A percentile compares a stretch with the other conserved stretches of the same genome.
Evolutionary conservation across 495 filamentous ascomycete species (phyloP).

Genomic region (Margaritispora aquatica): DNA sequence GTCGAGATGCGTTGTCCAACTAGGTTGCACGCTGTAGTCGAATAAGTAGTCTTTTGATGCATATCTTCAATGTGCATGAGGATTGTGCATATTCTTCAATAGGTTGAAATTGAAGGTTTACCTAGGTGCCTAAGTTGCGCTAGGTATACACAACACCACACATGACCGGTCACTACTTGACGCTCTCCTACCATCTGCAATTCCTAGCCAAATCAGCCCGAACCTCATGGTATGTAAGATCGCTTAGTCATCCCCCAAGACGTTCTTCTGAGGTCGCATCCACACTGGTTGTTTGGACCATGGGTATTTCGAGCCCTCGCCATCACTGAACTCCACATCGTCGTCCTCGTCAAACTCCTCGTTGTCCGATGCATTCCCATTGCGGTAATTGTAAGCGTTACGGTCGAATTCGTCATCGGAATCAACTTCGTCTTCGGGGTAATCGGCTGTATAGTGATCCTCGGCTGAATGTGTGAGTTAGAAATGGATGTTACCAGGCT

Average conservation of each 20-base stretch:
- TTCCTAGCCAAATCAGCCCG: too few relatives aligned
- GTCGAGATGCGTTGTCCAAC: too few relatives aligned
- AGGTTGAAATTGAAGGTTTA: too few relatives aligned
- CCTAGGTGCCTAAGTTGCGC: too few relatives aligned
- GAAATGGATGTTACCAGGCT: background rate
- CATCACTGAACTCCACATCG: constrained; percentile 13
- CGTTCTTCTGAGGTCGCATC: background rate
- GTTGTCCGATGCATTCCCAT: constrained; percentile 37
- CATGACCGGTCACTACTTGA: too few relatives aligned
- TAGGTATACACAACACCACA: too few relatives aligned
- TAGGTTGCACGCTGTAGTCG: too few relatives aligned
- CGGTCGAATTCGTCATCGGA: constrained; percentile 44
- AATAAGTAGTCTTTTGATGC: too few relatives aligned
- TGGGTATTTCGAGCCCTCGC: constrained; percentile 9
- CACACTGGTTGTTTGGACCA: constrained; percentile 10
- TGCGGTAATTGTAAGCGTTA: constrained; percentile 39
- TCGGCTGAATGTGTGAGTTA: constrained; percentile 34
- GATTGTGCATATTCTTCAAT: too few relatives aligned
- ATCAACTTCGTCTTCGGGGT: constrained; percentile 50
- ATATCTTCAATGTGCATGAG: too few relatives aligned
- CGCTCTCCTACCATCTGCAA: too few relatives aligned
- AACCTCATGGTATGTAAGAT: too few relatives aligned
- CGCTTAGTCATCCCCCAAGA: background rate
- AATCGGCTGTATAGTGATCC: constrained; percentile 47
- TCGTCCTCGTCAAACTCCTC: constrained; percentile 33